Evolutionary conservation across 1,284 basidiomycete genomes (phyloP).

Genomic region (Ceratobasidium sp.): DNA sequence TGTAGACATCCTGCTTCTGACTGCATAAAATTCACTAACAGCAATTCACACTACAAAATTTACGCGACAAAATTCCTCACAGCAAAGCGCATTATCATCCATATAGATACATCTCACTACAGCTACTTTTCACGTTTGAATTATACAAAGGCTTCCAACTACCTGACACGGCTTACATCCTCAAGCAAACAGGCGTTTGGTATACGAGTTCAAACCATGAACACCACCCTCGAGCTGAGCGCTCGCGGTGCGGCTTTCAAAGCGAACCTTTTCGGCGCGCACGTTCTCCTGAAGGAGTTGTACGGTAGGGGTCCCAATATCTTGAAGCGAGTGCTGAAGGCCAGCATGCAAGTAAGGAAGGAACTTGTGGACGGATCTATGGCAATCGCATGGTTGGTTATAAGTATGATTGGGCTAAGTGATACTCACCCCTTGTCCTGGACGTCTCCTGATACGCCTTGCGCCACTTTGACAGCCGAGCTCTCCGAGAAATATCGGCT

Average conservation of each 20-base stretch:
- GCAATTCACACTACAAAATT: conserved; percentile 2
- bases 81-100: background rate
- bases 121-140: conserved; percentile 25
- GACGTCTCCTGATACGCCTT: conserved; percentile 96
- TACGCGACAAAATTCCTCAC: background rate
- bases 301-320: conserved; percentile 82
- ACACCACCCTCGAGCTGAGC: conserved; percentile 97
- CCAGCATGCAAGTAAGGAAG: conserved; percentile 88
- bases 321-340: conserved; percentile 95
- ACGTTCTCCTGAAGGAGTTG: conserved; percentile 69
- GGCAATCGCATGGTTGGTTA: conserved; percentile 53
- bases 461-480: conserved; percentile 94
- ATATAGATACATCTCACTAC: conserved; percentile 24
- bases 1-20: background rate
- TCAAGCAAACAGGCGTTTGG: conserved; percentile 64
- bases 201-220: conserved; percentile 87
- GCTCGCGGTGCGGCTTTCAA: conserved; percentile 93
- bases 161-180: background rate
- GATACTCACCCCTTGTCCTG: conserved; percentile 87
- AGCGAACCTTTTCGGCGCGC: conserved; percentile 72
- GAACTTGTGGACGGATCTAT: conserved; percentile 49
- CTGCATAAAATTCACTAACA: background rate
- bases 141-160: background rate
- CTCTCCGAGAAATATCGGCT: conserved; percentile 97
- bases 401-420: conserved; percentile 72